Base-by-base conservation (phyloP, 225 moss, liverwort and hornwort genomes). In the Thuidium tamariscinum region DNA sequence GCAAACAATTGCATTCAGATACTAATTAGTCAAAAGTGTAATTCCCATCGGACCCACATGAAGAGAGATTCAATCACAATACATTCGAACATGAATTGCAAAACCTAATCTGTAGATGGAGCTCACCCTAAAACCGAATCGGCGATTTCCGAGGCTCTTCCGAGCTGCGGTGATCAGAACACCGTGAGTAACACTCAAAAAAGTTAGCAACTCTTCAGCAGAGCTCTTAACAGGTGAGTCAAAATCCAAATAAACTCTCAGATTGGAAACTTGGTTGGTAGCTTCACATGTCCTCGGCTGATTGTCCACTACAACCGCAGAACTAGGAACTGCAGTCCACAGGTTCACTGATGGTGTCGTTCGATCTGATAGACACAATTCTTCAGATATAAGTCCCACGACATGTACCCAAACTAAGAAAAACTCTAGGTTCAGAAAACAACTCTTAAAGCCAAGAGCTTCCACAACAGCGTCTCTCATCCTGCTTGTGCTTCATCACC, bases 241-340 rank as follows among this genome's bases (percentile, higher is more conserved):
- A 74, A 98, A 96, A 83, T 98, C 96, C 84, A 98, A 74, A 72
- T 93, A 96, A 74, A 98, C 49, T 41, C 89, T 89, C 75, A 96
- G 79, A 79, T 95, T 85, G 13, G 92, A 90, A 78, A 85, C 81
- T 56, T 71, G 90, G 88, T 93, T 94, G 55, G 95, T 96, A 16
- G 93, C 94, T 87, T 95, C 92, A 84, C 92, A 87, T 39, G 96
- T 96, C 91, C 85, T 91, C 81, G 86, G 79, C 67, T 92, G 90
- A 67, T 93, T 90, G 71, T 77, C 82, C 32, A 96, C 91, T 79
- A 92, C 77, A 81, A 95, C 90, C 75, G 91, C 94, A 82, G 90
- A 89, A 69, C 92, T 93, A 75, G 92, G 95, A 83, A 92, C 75
- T 36, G 93, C 95, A 70, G 95, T 94, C 96, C 95, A 98, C 76